Conservation (phyloP, 805 yeast genomes). For the Yarrowia osloensis region DNA sequence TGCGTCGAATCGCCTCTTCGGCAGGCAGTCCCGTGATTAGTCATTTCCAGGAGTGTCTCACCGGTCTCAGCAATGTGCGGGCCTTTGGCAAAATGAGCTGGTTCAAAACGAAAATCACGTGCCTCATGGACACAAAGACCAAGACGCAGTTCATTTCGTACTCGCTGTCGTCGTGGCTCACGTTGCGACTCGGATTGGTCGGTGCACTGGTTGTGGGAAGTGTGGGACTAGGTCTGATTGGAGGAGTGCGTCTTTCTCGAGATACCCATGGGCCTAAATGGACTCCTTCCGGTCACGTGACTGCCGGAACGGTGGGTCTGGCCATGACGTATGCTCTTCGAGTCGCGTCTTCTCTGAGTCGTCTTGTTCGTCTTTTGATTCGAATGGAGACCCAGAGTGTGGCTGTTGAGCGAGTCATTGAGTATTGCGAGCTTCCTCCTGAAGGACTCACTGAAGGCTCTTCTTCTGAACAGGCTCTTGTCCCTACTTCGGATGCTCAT, state of each 20-base stretch:
- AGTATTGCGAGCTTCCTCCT: conserved; percentile 57
- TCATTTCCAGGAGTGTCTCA: conserved; percentile 76
- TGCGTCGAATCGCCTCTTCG: conserved; percentile 69
- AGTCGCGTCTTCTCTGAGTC: conserved; percentile 54
- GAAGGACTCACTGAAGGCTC: conserved; percentile 44
- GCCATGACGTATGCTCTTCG: conserved; percentile 53
- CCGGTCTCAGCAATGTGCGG: conserved; percentile 74
- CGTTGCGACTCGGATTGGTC: conserved; percentile 44
- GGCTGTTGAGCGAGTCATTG: conserved; percentile 69
- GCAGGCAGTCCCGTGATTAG: conserved; percentile 78
- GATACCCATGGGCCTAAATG: conserved; percentile 13
- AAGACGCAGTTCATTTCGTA: conserved; percentile 79
- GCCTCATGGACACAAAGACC: conserved; percentile 67
- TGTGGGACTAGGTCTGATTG: conserved; percentile 33
- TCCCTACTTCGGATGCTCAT: conserved; percentile 68
- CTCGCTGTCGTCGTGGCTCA: conserved; percentile 88
- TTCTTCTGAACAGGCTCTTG: conserved; percentile 46
- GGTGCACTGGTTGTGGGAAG: conserved; percentile 33
- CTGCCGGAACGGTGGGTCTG: conserved; percentile 62
- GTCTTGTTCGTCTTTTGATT: conserved; percentile 42
- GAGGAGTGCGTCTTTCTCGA: conserved; percentile 32
- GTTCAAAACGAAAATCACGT: conserved; percentile 53
- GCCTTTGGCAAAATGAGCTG: conserved; percentile 76
- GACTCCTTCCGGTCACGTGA: conserved; percentile 33
- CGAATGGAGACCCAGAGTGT: conserved; percentile 45